These are phyloP conservation scores for Phaffomyces antillensis DNA, from an alignment of 805 yeast genomes.

Conservation along the genomic window DNA sequence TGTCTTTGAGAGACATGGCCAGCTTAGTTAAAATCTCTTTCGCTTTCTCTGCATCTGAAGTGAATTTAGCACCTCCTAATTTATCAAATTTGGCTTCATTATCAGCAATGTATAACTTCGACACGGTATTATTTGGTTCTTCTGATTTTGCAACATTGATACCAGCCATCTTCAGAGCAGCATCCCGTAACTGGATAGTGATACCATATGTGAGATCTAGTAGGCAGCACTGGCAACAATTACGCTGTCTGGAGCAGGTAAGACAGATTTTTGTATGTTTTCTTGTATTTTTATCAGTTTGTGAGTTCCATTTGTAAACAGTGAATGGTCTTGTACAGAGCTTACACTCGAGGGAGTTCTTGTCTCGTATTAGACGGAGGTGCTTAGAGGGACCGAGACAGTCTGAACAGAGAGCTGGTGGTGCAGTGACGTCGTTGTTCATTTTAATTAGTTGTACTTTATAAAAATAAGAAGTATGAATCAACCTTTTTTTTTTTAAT, in stretches of 20 bases:
- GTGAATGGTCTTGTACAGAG: slow-evolving; percentile 82
- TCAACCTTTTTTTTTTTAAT: background rate
- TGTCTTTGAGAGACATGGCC: slow-evolving; percentile 15
- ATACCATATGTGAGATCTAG: slow-evolving; percentile 75
- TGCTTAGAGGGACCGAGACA: slow-evolving; percentile 68
- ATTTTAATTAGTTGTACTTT: background rate
- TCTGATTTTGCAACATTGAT: slow-evolving; percentile 26
- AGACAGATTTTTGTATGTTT: slow-evolving; percentile 66
- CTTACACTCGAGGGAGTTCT: slow-evolving; percentile 74
- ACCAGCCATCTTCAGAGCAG: slow-evolving; percentile 69
- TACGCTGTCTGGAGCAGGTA: slow-evolving; percentile 71
- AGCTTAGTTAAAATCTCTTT: slow-evolving; percentile 45
- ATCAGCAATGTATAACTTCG: slow-evolving; percentile 50
- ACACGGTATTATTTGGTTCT: slow-evolving; percentile 44
- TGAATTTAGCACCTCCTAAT: slow-evolving; percentile 31
- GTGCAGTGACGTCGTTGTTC: slow-evolving; percentile 10
- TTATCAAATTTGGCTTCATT: slow-evolving; percentile 31
- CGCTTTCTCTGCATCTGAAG: slow-evolving; percentile 34
- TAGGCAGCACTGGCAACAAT: slow-evolving; percentile 87
- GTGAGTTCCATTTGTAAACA: slow-evolving; percentile 65
- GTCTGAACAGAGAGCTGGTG: slow-evolving; percentile 61
- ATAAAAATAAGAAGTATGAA: background rate
- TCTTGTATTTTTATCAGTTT: slow-evolving; percentile 32
- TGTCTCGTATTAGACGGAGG: slow-evolving; percentile 64
- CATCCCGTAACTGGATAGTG: slow-evolving; percentile 73